Evolutionary conservation across 1,284 basidiomycete genomes (phyloP), one percentile per base, ranked within the genome.

Genomic region (Hypsizygus ulmarius): DNA sequence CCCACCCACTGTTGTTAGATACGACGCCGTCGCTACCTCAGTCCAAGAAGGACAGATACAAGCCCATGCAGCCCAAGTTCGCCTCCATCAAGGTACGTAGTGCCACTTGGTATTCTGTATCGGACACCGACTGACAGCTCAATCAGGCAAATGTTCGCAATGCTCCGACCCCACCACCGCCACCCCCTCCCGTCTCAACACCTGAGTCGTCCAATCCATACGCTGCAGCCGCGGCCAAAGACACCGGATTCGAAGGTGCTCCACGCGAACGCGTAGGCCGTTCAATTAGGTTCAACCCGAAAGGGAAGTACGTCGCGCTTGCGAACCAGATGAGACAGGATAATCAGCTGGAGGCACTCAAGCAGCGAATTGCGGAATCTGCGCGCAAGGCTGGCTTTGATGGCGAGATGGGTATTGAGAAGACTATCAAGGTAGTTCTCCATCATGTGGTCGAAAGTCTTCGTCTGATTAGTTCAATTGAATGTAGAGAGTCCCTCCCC

Each of bases 11-110:
- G 18, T 68, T 95, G 18, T 77, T 94, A 52, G 89, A 90, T 47
- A 79, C 76, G 10, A 75, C 77, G 0, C 73, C 76, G 0, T 63
- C 73, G 1, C 73, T 73, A 1, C 77, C 82, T 0, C 85, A 88
- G 62, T 84, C 82, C 28, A 91, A 89, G 68, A 93, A 93, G 65
- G 90, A 93, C 63, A 74, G 87, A 50, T 96, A 95, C 70, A 95
- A 93, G 65, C 91, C 94, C 6, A 97, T 97, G 93, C 91, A 93
- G 55, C 94, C 94, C 45, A 97, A 97, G 67, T 97, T 97, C 65
- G 89, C 93, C 0, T 92, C 91, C 3, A 93, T 96, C 67, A 93
- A 88, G 73, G 87, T 84, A 27, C 5, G 58, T 48, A 16, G 10
- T 39, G 28, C 18, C 18, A 12, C n/a, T 9, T 52, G 18, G 50